These are phyloP conservation scores for Cladosporium austrohemisphaericum DNA, from an alignment of 2,329 filamentous ascomycete genomes.

Conservation along the genomic window DNA sequence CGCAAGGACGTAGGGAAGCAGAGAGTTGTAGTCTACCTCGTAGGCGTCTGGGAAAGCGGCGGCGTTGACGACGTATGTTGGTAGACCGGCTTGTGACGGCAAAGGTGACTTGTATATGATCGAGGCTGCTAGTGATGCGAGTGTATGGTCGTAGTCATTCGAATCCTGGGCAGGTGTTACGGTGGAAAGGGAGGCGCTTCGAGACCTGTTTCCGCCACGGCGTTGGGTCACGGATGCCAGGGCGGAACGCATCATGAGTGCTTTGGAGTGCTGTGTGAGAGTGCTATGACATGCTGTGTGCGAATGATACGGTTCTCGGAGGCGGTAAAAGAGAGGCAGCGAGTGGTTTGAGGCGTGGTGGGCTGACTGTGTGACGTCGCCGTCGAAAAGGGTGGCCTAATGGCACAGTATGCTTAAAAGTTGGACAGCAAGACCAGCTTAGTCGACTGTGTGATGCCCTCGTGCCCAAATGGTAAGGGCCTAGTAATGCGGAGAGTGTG, in stretches of 20 bases:
- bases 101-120: constrained; percentile 54
- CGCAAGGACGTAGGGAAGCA: constrained; percentile 54
- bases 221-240: constrained; percentile 28
- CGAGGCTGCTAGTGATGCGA: constrained; percentile 49
- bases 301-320: not conserved
- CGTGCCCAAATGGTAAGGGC: no score
- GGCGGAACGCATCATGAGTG: constrained; percentile 29
- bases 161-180: constrained; percentile 45
- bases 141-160: constrained; percentile 45
- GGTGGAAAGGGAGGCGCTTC: constrained; percentile 44
- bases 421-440: no score
- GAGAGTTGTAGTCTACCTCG: constrained; percentile 52
- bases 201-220: constrained; percentile 19
- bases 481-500: no score
- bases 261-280: not conserved
- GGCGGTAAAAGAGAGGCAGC: no score
- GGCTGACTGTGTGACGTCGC: no score
- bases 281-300: constrained; percentile 13
- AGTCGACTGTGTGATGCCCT: no score
- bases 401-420: no score
- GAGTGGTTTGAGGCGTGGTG: no score
- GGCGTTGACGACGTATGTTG: constrained; percentile 54
- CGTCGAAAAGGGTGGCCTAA: no score
- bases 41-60: constrained; percentile 54
- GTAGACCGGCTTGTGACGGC: constrained; percentile 47